These are phyloP conservation scores for Monosporozyma servazzii DNA, from an alignment of 805 yeast genomes.

Conservation along the genomic window DNA sequence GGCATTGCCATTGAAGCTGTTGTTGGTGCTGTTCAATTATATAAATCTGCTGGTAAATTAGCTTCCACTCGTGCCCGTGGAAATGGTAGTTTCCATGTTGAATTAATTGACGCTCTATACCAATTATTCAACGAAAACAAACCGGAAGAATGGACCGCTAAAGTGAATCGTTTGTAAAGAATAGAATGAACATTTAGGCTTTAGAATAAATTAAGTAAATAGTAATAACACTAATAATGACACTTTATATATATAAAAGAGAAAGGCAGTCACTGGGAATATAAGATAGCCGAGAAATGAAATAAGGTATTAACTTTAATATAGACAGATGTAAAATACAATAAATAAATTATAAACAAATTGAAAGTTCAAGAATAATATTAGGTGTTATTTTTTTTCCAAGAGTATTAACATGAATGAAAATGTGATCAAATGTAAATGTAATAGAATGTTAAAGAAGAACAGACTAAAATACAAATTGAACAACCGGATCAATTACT, in stretches of 20 bases:
- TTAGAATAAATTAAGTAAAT: not conserved
- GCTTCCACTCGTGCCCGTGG: slow-evolving; percentile 40
- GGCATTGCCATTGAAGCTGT: slow-evolving; percentile 37
- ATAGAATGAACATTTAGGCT: not conserved
- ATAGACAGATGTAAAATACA: not conserved
- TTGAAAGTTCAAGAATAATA: not conserved
- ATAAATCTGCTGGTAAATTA: slow-evolving; percentile 50
- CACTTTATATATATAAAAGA: not conserved
- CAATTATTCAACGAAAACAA: slow-evolving; percentile 17
- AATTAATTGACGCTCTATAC: slow-evolving; percentile 24
- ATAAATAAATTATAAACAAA: not conserved
- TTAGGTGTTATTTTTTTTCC: not conserved
- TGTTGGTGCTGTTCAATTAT: slow-evolving; percentile 45
- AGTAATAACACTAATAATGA: not conserved
- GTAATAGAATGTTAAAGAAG: not conserved
- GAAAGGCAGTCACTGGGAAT: not conserved
- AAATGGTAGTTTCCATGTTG: slow-evolving; percentile 25
- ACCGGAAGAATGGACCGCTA: slow-evolving; percentile 22
- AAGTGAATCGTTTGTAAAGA: slow-evolving; percentile 1
- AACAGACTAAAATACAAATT: too few species aligned
- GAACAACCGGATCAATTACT: slow-evolving; percentile 30
- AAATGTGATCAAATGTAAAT: not conserved
- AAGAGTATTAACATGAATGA: not conserved
- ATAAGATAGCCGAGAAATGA: not conserved
- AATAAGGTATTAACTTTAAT: not conserved